Conservation (phyloP, 768 basidiomycete species). For the Trametes cingulata region DNA sequence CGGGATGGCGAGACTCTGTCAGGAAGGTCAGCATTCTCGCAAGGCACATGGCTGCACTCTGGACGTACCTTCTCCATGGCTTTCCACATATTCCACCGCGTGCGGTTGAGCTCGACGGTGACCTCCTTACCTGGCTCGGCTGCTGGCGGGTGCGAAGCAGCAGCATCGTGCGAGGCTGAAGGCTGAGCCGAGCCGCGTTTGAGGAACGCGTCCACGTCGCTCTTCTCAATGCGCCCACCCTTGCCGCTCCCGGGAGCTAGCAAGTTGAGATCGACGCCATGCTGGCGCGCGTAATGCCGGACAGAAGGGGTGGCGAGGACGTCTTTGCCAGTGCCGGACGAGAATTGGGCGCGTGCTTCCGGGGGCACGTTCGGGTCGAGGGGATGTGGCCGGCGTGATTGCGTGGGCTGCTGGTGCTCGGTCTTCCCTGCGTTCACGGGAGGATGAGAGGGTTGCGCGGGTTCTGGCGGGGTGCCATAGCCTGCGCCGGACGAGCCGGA, state of each 20-base stretch:
- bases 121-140: constrained; percentile 42
- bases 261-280: constrained; percentile 56
- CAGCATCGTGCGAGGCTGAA: neutral
- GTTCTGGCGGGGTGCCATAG: neutral
- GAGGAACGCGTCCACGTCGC: constrained; percentile 69
- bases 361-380: constrained; percentile 57
- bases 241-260: constrained; percentile 72
- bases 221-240: constrained; percentile 71
- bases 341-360: constrained; percentile 4
- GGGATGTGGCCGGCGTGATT: constrained; percentile 48
- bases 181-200: constrained; percentile 24
- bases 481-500: neutral
- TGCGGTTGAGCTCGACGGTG: constrained; percentile 72
- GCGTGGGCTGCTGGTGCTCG: constrained; percentile 1
- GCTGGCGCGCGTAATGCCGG: constrained; percentile 71
- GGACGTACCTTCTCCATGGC: constrained; percentile 76
- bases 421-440: neutral
- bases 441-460: neutral
- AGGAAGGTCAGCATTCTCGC: neutral
- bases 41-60: too few relatives aligned
- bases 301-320: constrained; percentile 77
- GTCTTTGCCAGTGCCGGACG: constrained; percentile 27
- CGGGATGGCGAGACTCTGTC: constrained; percentile 80
- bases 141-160: constrained; percentile 2
- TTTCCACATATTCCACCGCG: constrained; percentile 85